Evolutionary conservation across 23 red algal genomes (phyloP).

Genomic region (Gracilariopsis chorda): DNA sequence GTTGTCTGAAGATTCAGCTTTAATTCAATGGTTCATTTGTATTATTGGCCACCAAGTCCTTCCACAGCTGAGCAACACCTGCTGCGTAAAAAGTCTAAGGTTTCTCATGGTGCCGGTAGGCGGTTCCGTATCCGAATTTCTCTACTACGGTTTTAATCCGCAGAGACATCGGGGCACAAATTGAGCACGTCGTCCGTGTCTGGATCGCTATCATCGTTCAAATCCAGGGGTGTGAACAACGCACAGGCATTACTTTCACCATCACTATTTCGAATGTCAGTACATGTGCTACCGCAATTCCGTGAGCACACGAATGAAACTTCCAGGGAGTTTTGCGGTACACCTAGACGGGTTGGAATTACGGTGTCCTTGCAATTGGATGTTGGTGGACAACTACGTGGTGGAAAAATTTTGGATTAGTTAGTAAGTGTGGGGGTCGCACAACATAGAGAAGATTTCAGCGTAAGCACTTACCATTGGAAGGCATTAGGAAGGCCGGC

Average conservation of each 20-base stretch:
- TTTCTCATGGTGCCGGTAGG: no score
- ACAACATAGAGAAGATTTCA: no score
- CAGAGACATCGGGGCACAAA: background rate
- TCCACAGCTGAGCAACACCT: no score
- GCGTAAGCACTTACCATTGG: background rate
- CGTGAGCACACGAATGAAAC: conserved; percentile 1
- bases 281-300: background rate
- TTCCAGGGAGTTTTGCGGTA: background rate
- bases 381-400: background rate
- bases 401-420: no score
- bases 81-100: no score
- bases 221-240: background rate
- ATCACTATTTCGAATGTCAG: background rate
- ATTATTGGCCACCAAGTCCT: no score
- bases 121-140: no score
- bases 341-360: background rate
- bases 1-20: no score
- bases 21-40: no score
- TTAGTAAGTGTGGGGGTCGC: no score
- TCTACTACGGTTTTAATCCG: no score
- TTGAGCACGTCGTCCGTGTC: background rate
- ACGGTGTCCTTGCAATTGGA: background rate
- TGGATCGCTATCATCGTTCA: background rate
- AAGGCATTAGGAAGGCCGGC: background rate
- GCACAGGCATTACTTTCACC: background rate